Evolutionary conservation across 1,284 basidiomycete species (phyloP).

Genomic region (Pseudozyma sp.): DNA sequence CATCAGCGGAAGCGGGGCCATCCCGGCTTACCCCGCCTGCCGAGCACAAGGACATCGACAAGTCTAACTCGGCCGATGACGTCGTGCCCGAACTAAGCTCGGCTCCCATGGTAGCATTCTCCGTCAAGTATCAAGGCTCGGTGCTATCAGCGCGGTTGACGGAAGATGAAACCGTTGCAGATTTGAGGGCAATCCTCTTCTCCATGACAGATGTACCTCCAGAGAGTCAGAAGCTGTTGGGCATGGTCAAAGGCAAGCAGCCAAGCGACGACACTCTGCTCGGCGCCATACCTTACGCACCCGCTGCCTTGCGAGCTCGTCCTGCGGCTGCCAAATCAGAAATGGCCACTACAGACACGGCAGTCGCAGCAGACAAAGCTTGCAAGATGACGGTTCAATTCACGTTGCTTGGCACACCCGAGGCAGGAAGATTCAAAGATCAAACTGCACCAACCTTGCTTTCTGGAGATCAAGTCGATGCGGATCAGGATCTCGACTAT

Average conservation of each 20-base stretch:
- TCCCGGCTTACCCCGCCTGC: constrained; percentile 16
- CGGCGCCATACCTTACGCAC: constrained; percentile 40
- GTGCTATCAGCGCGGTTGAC: constrained; percentile 39
- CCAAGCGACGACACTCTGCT: constrained; percentile 71
- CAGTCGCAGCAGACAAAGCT: constrained; percentile 22
- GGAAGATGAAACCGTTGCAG: constrained; percentile 58
- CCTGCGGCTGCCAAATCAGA: constrained; percentile 12
- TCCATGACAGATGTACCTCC: constrained; percentile 82
- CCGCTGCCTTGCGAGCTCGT: constrained; percentile 39
- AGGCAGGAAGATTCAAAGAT: constrained; percentile 73
- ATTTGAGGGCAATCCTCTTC: constrained; percentile 72
- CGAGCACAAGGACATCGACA: constrained; percentile 4
- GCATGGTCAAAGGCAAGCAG: constrained; percentile 84
- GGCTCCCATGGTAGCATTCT: constrained; percentile 37
- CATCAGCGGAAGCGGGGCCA: constrained; percentile 21
- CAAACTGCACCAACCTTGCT: constrained; percentile 70
- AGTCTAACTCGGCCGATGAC: not conserved
- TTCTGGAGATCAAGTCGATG: constrained; percentile 26
- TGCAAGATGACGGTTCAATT: constrained; percentile 47
- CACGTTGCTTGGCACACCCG: constrained; percentile 59
- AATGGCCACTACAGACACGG: constrained; percentile 22
- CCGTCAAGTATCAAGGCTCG: constrained; percentile 49
- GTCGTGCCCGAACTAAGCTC: not conserved
- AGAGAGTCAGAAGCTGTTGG: constrained; percentile 88
- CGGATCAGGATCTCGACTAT: constrained; percentile 43